These are phyloP conservation scores for Magnusiomyces suaveolens DNA, from an alignment of 1,139 yeast species.

Conservation along the genomic window DNA sequence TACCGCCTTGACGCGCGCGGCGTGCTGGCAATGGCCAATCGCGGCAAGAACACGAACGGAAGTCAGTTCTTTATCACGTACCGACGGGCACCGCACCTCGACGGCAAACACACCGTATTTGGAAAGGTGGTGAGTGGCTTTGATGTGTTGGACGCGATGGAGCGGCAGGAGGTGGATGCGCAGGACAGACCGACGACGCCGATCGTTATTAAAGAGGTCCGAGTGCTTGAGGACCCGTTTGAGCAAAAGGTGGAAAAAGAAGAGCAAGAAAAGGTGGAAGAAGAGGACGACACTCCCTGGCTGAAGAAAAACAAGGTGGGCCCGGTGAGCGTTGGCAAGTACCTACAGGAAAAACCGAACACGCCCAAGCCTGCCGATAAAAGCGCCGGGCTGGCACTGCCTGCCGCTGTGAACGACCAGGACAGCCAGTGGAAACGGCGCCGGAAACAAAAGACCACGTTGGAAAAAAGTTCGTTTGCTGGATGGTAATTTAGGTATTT, in stretches of 20 bases:
- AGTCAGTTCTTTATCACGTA: conserved; percentile 78
- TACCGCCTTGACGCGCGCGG: conserved; percentile 75
- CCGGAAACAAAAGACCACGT: conserved; percentile 16
- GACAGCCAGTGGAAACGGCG: conserved; percentile 13
- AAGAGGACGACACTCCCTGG: conserved; percentile 26
- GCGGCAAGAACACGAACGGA: conserved; percentile 46
- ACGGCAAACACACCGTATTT: conserved; percentile 67
- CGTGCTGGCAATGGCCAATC: conserved; percentile 71
- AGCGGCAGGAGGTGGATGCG: conserved; percentile 32
- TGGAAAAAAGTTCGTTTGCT: conserved; percentile 21
- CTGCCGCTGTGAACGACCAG: conserved; percentile 3
- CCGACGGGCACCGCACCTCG: conserved; percentile 59
- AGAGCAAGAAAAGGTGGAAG: neutral
- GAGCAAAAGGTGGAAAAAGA: conserved; percentile 20
- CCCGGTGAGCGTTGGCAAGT: conserved; percentile 11
- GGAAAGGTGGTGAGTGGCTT: conserved; percentile 71
- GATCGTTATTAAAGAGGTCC: conserved; percentile 42
- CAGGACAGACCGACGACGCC: conserved; percentile 30
- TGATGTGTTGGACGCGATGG: conserved; percentile 67
- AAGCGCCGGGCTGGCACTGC: neutral
- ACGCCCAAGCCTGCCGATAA: no score
- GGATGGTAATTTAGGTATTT: conserved; percentile 19
- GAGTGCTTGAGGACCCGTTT: conserved; percentile 71
- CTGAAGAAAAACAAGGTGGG: conserved; percentile 11
- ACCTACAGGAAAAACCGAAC: conserved; percentile 3